Conservation (phyloP, 2,329 filamentous ascomycete genomes). For the Alternaria postmessia region DNA sequence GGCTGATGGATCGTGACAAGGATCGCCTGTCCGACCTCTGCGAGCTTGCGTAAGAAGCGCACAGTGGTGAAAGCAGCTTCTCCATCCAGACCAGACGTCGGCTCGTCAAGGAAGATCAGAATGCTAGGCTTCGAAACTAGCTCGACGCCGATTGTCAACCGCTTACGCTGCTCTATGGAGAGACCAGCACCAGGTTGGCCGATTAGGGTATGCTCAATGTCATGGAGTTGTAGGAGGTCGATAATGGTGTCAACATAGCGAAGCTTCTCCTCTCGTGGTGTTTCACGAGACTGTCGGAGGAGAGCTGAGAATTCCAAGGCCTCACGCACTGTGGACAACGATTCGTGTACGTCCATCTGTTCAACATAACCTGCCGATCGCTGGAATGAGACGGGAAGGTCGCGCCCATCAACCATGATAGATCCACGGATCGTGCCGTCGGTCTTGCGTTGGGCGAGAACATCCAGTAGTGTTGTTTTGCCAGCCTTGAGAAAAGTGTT, state of each 20-base stretch:
- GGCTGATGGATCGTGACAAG: conserved; percentile 95
- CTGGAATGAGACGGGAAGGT: conserved; percentile 79
- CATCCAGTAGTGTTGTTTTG: conserved; percentile 43
- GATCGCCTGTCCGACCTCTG: conserved; percentile 79
- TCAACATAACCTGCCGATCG: conserved; percentile 69
- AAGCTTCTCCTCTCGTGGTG: conserved; percentile 48
- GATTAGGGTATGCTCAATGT: conserved; percentile 47
- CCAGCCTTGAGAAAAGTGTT: conserved; percentile 24
- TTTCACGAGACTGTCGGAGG: conserved; percentile 64
- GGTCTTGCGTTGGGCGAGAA: conserved; percentile 73
- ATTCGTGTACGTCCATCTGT: conserved; percentile 67
- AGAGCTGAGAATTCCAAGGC: conserved; percentile 67
- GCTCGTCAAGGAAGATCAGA: conserved; percentile 69
- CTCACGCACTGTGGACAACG: conserved; percentile 66
- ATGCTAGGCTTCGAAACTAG: conserved; percentile 40
- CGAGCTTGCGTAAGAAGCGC: conserved; percentile 82
- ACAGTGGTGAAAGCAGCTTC: conserved; percentile 85
- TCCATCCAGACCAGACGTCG: conserved; percentile 83
- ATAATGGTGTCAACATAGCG: conserved; percentile 8
- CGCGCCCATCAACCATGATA: conserved; percentile 77
- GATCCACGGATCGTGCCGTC: conserved; percentile 85
- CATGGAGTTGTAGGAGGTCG: conserved; percentile 39
- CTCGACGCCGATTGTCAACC: conserved; percentile 65
- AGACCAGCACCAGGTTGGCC: background rate
- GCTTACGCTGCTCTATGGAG: conserved; percentile 61